A percentile compares a stretch with the other conserved stretches of the same genome.
phyloP scores from a whole-genome alignment of 192 early-diverging fungal genomes.

The Coemansia sp. region DNA sequence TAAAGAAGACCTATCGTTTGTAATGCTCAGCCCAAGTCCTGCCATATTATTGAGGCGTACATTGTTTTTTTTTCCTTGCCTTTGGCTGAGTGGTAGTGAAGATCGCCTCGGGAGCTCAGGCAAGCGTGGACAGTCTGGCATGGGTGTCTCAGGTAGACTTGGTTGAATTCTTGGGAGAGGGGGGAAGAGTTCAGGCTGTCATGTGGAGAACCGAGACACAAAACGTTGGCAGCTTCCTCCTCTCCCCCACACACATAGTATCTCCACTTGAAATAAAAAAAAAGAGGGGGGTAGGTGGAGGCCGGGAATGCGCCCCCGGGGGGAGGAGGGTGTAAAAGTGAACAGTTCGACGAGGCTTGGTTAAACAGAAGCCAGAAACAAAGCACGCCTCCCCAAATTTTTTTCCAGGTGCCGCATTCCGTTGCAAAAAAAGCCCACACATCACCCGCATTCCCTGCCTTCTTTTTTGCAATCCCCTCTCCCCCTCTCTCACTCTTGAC shows the following conservation, averaged over 20 bases:
- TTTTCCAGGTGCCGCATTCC: neutral
- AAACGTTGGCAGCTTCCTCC: slow-evolving; percentile 2
- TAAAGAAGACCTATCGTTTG: neutral
- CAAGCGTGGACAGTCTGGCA: neutral
- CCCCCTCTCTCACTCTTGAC: neutral
- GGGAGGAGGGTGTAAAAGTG: neutral
- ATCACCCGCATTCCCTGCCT: neutral
- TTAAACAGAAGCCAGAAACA: neutral
- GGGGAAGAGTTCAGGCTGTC: neutral
- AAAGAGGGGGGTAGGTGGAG: neutral
- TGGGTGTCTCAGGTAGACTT: neutral
- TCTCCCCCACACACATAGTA: neutral
- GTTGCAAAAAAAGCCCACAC: neutral
- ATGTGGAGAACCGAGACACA: neutral
- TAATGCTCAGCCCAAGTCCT: neutral
- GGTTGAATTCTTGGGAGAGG: neutral
- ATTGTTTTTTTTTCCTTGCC: neutral
- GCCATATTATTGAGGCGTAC: neutral
- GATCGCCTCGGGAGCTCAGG: neutral
- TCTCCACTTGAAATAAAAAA: neutral
- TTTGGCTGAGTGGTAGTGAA: neutral
- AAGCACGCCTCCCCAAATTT: neutral
- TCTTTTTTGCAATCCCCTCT: neutral
- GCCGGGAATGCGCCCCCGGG: slow-evolving; percentile 2
- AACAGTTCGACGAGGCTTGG: slow-evolving; percentile 1